Evolutionary conservation across 202 grass and related monocot species (phyloP).

Genomic region (Eragrostis tef): DNA sequence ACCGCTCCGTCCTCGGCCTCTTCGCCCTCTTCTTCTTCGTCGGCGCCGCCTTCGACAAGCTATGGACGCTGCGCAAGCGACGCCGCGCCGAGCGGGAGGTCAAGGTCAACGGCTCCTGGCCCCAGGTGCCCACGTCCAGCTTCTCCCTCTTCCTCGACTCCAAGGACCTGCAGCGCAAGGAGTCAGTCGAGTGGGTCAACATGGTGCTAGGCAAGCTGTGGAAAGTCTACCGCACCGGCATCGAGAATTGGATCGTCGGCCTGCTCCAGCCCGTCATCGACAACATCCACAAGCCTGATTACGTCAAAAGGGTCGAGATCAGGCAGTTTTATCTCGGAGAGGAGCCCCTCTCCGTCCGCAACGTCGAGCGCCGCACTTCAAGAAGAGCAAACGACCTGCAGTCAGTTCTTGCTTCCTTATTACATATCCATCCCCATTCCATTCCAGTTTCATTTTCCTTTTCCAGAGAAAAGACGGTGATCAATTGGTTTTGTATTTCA

Average conservation of each 20-base stretch:
- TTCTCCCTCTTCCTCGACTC: slow-evolving; percentile 92
- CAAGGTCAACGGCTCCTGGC: slow-evolving; percentile 84
- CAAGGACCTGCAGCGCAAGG: slow-evolving; percentile 97
- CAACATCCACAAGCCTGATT: slow-evolving; percentile 81
- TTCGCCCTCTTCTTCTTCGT: slow-evolving; percentile 98
- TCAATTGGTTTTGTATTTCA: slow-evolving; percentile 41
- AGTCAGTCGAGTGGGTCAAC: slow-evolving; percentile 99
- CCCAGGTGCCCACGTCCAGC: slow-evolving; percentile 88
- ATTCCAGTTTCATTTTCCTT: too few species aligned
- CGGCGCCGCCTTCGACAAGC: slow-evolving; percentile 85
- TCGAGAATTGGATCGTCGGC: slow-evolving; percentile 95
- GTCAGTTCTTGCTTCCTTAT: slow-evolving; percentile 54
- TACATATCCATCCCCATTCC: too few species aligned
- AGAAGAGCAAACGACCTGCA: slow-evolving; percentile 83
- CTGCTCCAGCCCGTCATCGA: slow-evolving; percentile 94
- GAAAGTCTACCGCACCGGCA: slow-evolving; percentile 92
- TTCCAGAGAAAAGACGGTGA: neutral
- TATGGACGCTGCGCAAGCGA: slow-evolving; percentile 77
- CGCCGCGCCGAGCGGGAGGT: slow-evolving; percentile 65
- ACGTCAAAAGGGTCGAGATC: slow-evolving; percentile 93
- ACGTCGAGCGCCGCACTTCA: slow-evolving; percentile 88
- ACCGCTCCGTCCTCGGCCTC: slow-evolving; percentile 70
- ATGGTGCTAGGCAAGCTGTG: slow-evolving; percentile 98
- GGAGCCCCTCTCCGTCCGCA: slow-evolving; percentile 87
- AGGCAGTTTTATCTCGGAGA: slow-evolving; percentile 95